phyloP scores from a whole-genome alignment of 768 basidiomycete species.

The Strobilomyces confusus region DNA sequence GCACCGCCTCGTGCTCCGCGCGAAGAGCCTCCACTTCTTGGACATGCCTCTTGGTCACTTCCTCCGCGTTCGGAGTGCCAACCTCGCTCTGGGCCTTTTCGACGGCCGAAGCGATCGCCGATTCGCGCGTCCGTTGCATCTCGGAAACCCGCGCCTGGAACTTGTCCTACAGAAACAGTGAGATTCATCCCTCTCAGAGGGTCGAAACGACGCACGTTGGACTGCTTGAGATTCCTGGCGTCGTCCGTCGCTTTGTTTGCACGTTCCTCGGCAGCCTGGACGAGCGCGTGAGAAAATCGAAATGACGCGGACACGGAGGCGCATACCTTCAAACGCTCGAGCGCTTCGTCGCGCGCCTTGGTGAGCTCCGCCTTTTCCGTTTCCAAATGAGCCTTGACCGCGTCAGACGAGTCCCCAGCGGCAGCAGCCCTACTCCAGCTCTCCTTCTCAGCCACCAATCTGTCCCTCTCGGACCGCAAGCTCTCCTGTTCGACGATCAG shows the following conservation, averaged over 20 bases:
- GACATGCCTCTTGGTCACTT: conserved; percentile 48
- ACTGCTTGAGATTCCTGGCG: conserved; percentile 35
- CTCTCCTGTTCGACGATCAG: conserved; percentile 37
- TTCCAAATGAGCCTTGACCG: conserved; percentile 45
- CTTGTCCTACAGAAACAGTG: conserved; percentile 47
- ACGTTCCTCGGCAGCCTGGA: conserved; percentile 40
- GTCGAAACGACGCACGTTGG: conserved; percentile 21
- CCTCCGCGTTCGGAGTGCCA: conserved; percentile 31
- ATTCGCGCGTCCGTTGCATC: conserved; percentile 49
- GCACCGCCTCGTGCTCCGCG: too few relatives aligned
- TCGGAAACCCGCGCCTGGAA: conserved; percentile 53
- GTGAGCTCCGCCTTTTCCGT: conserved; percentile 55
- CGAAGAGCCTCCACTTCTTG: conserved; percentile 58
- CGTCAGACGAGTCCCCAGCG: conserved; percentile 25
- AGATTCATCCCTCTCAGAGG: neutral
- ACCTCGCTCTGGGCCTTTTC: conserved; percentile 52
- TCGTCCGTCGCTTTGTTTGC: conserved; percentile 43
- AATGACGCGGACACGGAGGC: neutral
- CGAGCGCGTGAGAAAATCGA: neutral
- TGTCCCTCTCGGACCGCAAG: conserved; percentile 58
- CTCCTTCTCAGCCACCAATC: conserved; percentile 57
- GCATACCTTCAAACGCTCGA: conserved; percentile 54
- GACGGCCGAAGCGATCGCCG: conserved; percentile 53
- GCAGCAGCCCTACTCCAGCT: conserved; percentile 25
- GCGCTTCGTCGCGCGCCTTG: conserved; percentile 57